phyloP scores from a whole-genome alignment of 176 grass and related monocot species.

The Aegilops sharonensis region DNA sequence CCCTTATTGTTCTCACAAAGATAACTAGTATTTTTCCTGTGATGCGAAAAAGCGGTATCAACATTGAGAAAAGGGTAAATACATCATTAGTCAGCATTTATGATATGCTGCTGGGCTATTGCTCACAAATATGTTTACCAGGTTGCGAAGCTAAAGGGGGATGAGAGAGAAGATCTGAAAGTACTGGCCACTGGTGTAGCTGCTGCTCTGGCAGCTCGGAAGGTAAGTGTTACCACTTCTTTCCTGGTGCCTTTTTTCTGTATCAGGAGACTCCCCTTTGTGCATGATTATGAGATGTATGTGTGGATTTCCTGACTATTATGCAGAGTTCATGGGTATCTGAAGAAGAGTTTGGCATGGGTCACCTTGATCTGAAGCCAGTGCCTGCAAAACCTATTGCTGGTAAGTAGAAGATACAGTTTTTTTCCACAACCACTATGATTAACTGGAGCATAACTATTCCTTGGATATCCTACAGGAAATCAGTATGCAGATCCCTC shows the following conservation, averaged over 20 bases:
- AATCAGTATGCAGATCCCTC: constrained; percentile 57
- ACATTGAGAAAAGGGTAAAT: constrained; percentile 85
- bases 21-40: constrained; percentile 92
- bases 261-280: not conserved
- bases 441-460: constrained; percentile 21
- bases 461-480: constrained; percentile 42
- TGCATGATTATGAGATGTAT: constrained; percentile 6
- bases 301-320: not conserved
- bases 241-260: not conserved
- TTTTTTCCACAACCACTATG: not conserved
- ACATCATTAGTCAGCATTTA: not conserved
- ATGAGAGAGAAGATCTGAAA: constrained; percentile 97
- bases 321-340: constrained; percentile 92
- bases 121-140: constrained; percentile 37
- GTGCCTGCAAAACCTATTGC: constrained; percentile 50
- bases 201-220: constrained; percentile 88
- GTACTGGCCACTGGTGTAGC: constrained; percentile 95
- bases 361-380: constrained; percentile 80
- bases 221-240: constrained; percentile 48
- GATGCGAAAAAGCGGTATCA: constrained; percentile 78
- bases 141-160: constrained; percentile 89
- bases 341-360: constrained; percentile 98
- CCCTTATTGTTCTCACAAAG: constrained; percentile 91
- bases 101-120: constrained; percentile 18
- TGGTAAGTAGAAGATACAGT: constrained; percentile 51